Conservation (phyloP, 495 filamentous ascomycete genomes). For the Baudoinia panamericana region DNA sequence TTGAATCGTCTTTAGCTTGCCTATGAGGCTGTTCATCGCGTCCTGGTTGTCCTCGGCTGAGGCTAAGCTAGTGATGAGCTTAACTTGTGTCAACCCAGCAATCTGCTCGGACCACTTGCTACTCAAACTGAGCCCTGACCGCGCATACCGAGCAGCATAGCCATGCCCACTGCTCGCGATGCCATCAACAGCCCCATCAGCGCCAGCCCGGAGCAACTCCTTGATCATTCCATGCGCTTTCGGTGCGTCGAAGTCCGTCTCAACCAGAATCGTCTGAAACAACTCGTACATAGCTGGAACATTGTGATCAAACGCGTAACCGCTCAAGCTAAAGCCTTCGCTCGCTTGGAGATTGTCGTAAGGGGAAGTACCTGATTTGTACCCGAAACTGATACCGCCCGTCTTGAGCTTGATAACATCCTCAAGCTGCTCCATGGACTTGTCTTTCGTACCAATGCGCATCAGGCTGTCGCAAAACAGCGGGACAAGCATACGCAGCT, state of each 20-base stretch:
- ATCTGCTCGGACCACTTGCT: slow-evolving; percentile 66
- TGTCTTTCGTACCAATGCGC: slow-evolving; percentile 75
- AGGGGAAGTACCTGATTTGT: slow-evolving; percentile 64
- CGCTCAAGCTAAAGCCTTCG: slow-evolving; percentile 72
- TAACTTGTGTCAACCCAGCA: slow-evolving; percentile 71
- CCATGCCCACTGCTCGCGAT: slow-evolving; percentile 78
- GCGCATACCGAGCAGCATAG: slow-evolving; percentile 70
- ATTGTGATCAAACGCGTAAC: slow-evolving; percentile 78
- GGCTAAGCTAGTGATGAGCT: slow-evolving; percentile 63
- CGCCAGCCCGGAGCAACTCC: slow-evolving; percentile 69
- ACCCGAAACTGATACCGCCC: slow-evolving; percentile 72
- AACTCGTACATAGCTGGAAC: slow-evolving; percentile 83
- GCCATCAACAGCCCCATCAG: slow-evolving; percentile 80
- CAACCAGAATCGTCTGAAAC: slow-evolving; percentile 60
- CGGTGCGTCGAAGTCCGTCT: slow-evolving; percentile 78
- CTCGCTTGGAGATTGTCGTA: slow-evolving; percentile 50
- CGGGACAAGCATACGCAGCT: slow-evolving; percentile 72
- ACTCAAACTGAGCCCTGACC: slow-evolving; percentile 60
- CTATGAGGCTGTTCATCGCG: slow-evolving; percentile 58
- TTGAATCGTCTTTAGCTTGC: slow-evolving; percentile 80
- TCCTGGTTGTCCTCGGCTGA: slow-evolving; percentile 34
- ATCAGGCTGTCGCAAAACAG: slow-evolving; percentile 86
- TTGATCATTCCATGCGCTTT: slow-evolving; percentile 68
- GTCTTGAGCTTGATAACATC: slow-evolving; percentile 93
- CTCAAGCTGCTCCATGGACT: slow-evolving; percentile 87